These are phyloP conservation scores for Begonia peltatifolia DNA, from an alignment of 306 rosid genomes.

Conservation along the genomic window DNA sequence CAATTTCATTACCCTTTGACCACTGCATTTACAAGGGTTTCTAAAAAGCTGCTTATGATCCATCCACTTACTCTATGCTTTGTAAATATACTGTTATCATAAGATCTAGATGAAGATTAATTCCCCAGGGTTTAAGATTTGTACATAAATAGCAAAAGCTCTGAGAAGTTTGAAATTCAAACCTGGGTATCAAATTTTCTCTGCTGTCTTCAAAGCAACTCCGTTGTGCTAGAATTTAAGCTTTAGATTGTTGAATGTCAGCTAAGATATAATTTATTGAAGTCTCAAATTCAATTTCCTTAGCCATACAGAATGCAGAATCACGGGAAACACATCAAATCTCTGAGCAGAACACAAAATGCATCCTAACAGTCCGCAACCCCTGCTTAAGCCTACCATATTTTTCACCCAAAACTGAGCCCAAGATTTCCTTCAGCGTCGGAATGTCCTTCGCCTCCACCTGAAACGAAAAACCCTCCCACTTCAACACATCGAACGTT, in stretches of 20 bases:
- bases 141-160: background rate
- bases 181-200: background rate
- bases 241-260: background rate
- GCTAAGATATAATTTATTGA: background rate
- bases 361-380: constrained; percentile 47
- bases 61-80: too few species aligned
- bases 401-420: constrained; percentile 28
- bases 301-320: constrained; percentile 63
- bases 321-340: constrained; percentile 59
- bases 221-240: background rate
- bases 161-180: too few species aligned
- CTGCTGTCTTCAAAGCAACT: background rate
- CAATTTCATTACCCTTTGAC: constrained; percentile 23
- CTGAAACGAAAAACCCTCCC: constrained; percentile 59
- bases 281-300: constrained; percentile 48
- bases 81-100: too few species aligned
- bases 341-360: constrained; percentile 51
- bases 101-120: too few species aligned
- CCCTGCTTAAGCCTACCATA: constrained; percentile 42
- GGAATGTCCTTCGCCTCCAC: constrained; percentile 51
- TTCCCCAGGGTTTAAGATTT: background rate
- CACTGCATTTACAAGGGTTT: background rate
- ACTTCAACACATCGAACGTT: constrained; percentile 44
- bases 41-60: too few species aligned
- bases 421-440: constrained; percentile 38